phyloP scores from a whole-genome alignment of 2,329 filamentous ascomycete species.

The Anisogramma anomala region DNA sequence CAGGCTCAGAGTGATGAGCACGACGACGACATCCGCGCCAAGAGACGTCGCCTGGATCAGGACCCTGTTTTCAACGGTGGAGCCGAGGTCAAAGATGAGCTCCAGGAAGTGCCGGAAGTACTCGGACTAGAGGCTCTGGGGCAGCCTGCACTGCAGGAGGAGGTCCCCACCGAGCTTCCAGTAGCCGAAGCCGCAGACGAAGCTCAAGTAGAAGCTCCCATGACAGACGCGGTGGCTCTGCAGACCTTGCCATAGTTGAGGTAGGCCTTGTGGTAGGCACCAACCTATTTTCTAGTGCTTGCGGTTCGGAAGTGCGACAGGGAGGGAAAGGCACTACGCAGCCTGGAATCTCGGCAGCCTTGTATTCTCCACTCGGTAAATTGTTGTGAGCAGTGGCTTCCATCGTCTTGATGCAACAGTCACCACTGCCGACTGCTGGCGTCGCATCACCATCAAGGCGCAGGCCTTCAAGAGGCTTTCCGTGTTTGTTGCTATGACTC shows the following conservation, averaged over 20 bases:
- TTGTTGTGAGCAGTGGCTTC: background rate
- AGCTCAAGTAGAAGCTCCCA: background rate
- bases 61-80: background rate
- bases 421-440: background rate
- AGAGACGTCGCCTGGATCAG: conserved; percentile 23
- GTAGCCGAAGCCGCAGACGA: conserved; percentile 1
- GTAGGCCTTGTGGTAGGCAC: no score
- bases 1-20: conserved; percentile 1
- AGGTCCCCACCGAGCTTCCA: background rate
- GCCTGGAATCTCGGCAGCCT: no score
- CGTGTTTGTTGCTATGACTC: background rate
- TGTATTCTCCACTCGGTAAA: background rate
- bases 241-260: background rate
- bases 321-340: background rate
- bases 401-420: background rate
- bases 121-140: conserved; percentile 1
- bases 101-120: background rate
- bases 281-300: background rate
- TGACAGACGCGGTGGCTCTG: background rate
- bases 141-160: background rate
- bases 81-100: background rate
- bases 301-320: background rate
- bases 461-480: no score
- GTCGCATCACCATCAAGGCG: no score
- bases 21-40: conserved; percentile 21